phyloP scores from a whole-genome alignment of 805 yeast species.

The Ogataea naganishii region DNA sequence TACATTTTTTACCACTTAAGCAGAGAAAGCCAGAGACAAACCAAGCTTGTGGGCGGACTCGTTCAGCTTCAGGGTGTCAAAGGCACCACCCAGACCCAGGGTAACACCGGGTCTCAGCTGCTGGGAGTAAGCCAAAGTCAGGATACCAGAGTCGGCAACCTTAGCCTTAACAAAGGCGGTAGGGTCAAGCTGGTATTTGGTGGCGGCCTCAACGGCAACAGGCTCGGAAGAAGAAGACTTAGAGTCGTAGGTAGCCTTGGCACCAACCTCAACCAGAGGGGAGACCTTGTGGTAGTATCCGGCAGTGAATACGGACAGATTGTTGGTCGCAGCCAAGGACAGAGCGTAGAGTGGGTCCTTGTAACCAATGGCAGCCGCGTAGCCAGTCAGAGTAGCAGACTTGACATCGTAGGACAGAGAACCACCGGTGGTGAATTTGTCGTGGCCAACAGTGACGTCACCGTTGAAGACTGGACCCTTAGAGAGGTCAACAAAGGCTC shows the following conservation, averaged over 20 bases:
- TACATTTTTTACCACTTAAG: too few relatives aligned
- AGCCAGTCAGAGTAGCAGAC: conserved; percentile 86
- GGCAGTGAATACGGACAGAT: conserved; percentile 84
- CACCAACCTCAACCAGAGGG: conserved; percentile 91
- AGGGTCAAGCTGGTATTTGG: conserved; percentile 86
- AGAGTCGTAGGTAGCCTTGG: conserved; percentile 94
- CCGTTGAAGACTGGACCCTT: conserved; percentile 96
- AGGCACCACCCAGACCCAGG: conserved; percentile 93
- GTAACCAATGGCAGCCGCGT: conserved; percentile 92
- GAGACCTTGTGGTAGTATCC: conserved; percentile 96
- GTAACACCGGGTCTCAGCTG: conserved; percentile 93
- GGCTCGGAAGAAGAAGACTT: conserved; percentile 62
- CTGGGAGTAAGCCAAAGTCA: conserved; percentile 92
- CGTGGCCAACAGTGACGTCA: conserved; percentile 91
- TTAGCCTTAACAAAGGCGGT: conserved; percentile 92
- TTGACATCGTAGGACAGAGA: conserved; percentile 95
- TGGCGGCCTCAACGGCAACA: conserved; percentile 91
- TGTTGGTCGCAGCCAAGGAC: conserved; percentile 76
- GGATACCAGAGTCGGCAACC: conserved; percentile 91
- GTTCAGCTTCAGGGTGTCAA: conserved; percentile 89
- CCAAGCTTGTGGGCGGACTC: conserved; percentile 99
- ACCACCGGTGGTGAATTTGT: conserved; percentile 94
- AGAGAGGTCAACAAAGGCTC: conserved; percentile 89
- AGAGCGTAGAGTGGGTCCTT: conserved; percentile 80
- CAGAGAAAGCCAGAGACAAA: conserved; percentile 86